Evolutionary conservation across 176 grass and related monocot species (phyloP), one percentile per base, ranked within the genome.

Genomic region (Pontederia paniculata): DNA sequence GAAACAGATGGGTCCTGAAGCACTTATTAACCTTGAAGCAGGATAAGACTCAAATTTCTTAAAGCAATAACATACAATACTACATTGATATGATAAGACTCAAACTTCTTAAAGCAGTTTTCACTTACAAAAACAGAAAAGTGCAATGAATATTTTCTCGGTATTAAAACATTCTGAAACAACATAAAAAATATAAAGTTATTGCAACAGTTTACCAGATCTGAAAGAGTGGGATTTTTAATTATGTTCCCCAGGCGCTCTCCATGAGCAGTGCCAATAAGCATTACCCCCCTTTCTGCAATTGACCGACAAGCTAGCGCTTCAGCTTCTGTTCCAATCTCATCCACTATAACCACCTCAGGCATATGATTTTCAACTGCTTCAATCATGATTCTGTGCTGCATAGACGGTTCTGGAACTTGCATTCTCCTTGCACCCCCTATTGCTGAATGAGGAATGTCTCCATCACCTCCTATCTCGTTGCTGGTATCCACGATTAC

Each of bases 341-440:
- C 91, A 46, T 90, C 91, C 53, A 97, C 86, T 57, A 90, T 90
- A 59, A 97, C 83, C 65, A 90, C 91, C 77, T 97, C 83, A 67
- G 91, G 91, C 86, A 97, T 97, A 82, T 97, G 91, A 61, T 97
- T 97, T 74, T 97, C 86, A 17, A 97, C 86, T 22, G 91, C 91
- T 89, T 97, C 86, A 78, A 97, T 89, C 91, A 97, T 97, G 52
- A 97, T 83, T 23, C 66, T 81, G 63, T 96, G 85, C 47, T 96
- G 85, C 91, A 90, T 74, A 58, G 91, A 97, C 62, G 83, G 91
- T 79, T 90, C 54, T 65, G 86, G 82, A 81, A 97, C 91, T 89
- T 97, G 91, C 86, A 97, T 90, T 81, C 91, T 80, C 79, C 86
- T 84, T 56, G 91, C 91, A 5, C 86, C 76, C 60, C 91, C 91